phyloP scores from a whole-genome alignment of 768 basidiomycete species.

The Lactarius trivialis region DNA sequence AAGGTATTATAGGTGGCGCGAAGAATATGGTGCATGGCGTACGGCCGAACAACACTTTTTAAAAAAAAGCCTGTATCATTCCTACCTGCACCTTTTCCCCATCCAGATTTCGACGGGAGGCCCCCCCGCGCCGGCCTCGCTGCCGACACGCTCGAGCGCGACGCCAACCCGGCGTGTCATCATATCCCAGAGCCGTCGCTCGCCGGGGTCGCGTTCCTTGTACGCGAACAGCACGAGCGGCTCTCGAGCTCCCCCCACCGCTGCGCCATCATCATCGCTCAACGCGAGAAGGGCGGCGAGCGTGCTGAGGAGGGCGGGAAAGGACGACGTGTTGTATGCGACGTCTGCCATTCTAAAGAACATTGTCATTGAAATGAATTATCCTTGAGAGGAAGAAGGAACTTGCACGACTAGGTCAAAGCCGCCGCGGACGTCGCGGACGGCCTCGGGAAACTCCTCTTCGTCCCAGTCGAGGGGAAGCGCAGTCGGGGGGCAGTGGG shows the following conservation, averaged over 20 bases:
- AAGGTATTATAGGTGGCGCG: too few species aligned
- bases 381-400: background rate
- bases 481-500: slow-evolving; percentile 27
- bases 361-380: background rate
- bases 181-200: slow-evolving; percentile 70
- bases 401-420: slow-evolving; percentile 68
- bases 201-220: slow-evolving; percentile 76
- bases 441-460: slow-evolving; percentile 39
- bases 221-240: slow-evolving; percentile 68
- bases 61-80: too few species aligned
- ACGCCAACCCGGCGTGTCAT: slow-evolving; percentile 43
- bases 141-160: slow-evolving; percentile 48
- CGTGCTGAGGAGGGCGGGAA: slow-evolving; percentile 69
- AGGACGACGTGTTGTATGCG: slow-evolving; percentile 84
- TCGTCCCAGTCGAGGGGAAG: slow-evolving; percentile 73
- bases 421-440: slow-evolving; percentile 31
- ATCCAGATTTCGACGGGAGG: slow-evolving; percentile 69
- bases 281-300: slow-evolving; percentile 43
- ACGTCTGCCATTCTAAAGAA: slow-evolving; percentile 68
- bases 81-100: slow-evolving; percentile 26
- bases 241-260: slow-evolving; percentile 15
- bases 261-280: background rate
- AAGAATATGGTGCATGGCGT: too few species aligned
- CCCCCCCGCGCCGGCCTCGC: slow-evolving; percentile 52
- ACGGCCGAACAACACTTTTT: too few species aligned